Evolutionary conservation across 345 rosid species (phyloP), one percentile per base, ranked within the genome.

Genomic region (Passiflora organensis): DNA sequence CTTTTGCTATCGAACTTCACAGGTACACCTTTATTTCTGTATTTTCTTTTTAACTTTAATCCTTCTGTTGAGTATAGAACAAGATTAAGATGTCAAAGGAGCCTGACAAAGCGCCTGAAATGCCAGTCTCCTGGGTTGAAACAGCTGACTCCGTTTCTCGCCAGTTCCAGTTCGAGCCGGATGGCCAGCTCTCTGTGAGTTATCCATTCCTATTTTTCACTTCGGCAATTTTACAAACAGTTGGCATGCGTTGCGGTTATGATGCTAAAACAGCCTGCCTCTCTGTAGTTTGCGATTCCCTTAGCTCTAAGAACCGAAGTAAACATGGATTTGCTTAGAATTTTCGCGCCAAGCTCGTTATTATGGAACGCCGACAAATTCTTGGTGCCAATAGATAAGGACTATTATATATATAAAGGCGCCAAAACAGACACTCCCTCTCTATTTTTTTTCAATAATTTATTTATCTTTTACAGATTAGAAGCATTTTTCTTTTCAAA

Each of bases 181-280:
- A 69, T 9, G 96, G 99, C 32, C 72, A 57, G 17, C 86, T 93
- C 72, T 83, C 97, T 13, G 96, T 89, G 41, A 43, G 70, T 55
- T 43, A 9, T 46, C 12, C 13, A 11, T 2, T 10, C 15, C 10
- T 43, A 4, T 11, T 10, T 51, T 6, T 44, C 55, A 9, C 1
- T 48, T 24, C 16, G 12, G 28, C 55, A 68, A 23, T 60, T 53
- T 66, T 38, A 41, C 70, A 39, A 51, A 55, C 68, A 66, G 1
- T 42, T 60, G 37, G 64, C 20, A 51, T 53, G 69, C 67, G 13
- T 50, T 3, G 2, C n/a, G 0, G 19, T 45, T 50, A 2, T 18
- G 1, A 13, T 18, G n/a, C 38, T 57, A 20, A 43, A 18, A 45
- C 24, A 57, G 39, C 13, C 3, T 3, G 13, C 6, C 39, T 10